Evolutionary conservation across 2,329 filamentous ascomycete species (phyloP).

Genomic region (Graphilbum ipis-grandicollis): DNA sequence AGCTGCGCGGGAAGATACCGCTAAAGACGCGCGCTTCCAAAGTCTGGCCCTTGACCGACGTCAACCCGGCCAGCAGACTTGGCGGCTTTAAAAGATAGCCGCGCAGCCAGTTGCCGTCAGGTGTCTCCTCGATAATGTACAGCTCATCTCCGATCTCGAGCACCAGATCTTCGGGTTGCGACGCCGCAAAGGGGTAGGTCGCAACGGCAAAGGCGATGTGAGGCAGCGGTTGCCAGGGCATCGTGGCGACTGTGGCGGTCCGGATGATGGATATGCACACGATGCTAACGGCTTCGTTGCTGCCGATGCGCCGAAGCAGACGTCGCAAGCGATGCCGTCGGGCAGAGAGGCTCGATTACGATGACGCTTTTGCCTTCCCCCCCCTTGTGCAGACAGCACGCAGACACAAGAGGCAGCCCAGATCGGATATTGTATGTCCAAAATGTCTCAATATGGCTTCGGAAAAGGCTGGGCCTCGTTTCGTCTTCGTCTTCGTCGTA

Average conservation of each 20-base stretch:
- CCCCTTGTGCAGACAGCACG: not conserved
- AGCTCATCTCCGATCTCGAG: constrained; percentile 96
- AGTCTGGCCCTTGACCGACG: constrained; percentile 78
- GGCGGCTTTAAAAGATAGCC: constrained; percentile 92
- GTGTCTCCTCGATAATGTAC: constrained; percentile 95
- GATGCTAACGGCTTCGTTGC: no score
- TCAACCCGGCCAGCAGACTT: constrained; percentile 79
- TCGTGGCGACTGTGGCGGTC: constrained; percentile 25
- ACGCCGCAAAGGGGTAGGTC: constrained; percentile 81
- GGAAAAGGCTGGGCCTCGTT: no score
- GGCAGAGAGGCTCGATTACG: not conserved
- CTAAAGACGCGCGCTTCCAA: constrained; percentile 93
- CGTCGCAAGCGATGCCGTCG: not conserved
- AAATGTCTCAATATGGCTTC: no score
- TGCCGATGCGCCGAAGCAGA: not conserved
- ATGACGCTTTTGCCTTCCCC: not conserved
- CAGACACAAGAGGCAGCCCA: no score
- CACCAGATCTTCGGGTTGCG: constrained; percentile 75
- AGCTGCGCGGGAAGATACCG: constrained; percentile 91
- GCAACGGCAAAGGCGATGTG: constrained; percentile 97
- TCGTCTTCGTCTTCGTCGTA: no score
- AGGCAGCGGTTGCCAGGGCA: constrained; percentile 95
- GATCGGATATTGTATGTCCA: no score
- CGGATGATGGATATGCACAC: not conserved
- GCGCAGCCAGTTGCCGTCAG: constrained; percentile 81